Percentiles rank a stretch among this genome's conserved stretches.
These are phyloP conservation scores for Apiotrichum siamense DNA, from an alignment of 1,284 basidiomycete species.

Conservation along the genomic window DNA sequence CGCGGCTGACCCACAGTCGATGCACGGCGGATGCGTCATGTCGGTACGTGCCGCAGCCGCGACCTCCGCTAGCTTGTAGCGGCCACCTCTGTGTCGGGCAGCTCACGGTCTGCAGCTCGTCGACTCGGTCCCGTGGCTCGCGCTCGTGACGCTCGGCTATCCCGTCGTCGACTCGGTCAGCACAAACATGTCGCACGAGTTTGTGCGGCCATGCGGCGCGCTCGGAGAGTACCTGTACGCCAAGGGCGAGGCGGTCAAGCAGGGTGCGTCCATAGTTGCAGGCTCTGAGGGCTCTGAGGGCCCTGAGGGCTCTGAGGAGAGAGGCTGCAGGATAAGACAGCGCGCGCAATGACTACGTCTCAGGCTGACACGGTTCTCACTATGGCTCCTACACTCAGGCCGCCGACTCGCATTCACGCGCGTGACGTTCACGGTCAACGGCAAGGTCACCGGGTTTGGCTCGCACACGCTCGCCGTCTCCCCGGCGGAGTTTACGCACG, in stretches of 20 bases:
- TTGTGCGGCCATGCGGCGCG: slow-evolving; percentile 8
- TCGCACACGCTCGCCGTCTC: slow-evolving; percentile 13
- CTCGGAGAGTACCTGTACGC: slow-evolving; percentile 7
- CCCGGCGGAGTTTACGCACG: not conserved
- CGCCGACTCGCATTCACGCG: slow-evolving; percentile 11
- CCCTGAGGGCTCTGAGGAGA: no score
- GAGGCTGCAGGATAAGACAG: no score
- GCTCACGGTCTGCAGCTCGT: slow-evolving; percentile 1
- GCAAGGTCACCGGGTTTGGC: slow-evolving; percentile 5
- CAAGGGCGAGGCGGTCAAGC: slow-evolving; percentile 5
- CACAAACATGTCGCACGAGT: slow-evolving; percentile 15
- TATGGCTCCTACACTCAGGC: not conserved
- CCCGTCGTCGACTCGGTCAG: slow-evolving; percentile 5
- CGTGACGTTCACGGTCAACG: slow-evolving; percentile 11
- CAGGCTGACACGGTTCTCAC: no score
- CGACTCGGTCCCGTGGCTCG: slow-evolving; percentile 14
- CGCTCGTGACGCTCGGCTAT: slow-evolving; percentile 6
- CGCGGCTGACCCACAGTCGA: slow-evolving; percentile 1
- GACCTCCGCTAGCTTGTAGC: no score
- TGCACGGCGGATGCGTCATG: slow-evolving; percentile 14
- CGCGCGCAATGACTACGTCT: no score
- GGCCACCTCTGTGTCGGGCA: no score
- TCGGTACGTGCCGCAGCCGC: no score
- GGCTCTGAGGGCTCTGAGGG: no score
- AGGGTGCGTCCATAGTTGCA: slow-evolving; percentile 13